These are phyloP conservation scores for Lithospermum erythrorhizon DNA, from an alignment of 257 asterid species.

Conservation along the genomic window DNA sequence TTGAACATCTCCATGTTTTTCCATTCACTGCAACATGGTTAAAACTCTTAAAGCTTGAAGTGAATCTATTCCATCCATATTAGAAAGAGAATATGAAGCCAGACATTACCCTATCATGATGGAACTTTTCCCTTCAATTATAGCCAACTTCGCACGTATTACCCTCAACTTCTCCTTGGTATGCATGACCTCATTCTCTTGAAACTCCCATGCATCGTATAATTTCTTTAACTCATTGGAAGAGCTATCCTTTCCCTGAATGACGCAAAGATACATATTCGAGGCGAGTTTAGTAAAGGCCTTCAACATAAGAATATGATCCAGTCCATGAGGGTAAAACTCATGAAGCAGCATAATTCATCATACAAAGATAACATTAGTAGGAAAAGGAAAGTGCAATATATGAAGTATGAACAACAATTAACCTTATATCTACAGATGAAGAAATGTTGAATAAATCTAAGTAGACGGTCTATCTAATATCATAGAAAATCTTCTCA, in stretches of 20 bases:
- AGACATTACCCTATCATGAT: constrained; percentile 43
- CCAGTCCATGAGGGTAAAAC: not conserved
- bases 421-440: not conserved
- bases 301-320: not conserved
- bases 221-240: constrained; percentile 31
- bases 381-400: not conserved
- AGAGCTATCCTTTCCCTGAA: constrained; percentile 40
- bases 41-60: not conserved
- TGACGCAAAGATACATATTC: constrained; percentile 3
- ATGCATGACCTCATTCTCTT: constrained; percentile 62
- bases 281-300: not conserved
- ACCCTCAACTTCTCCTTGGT: constrained; percentile 58
- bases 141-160: constrained; percentile 60
- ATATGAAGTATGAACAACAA: not conserved
- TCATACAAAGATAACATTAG: not conserved
- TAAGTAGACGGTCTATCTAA: too few species aligned
- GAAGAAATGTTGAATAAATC: not conserved
- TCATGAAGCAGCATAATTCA: too few species aligned
- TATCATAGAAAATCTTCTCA: too few species aligned
- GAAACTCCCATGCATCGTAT: constrained; percentile 75
- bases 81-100: constrained; percentile 7
- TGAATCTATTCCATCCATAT: not conserved
- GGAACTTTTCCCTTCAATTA: constrained; percentile 75
- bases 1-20: constrained; percentile 42
- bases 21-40: constrained; percentile 37